Conservation (phyloP, 1,284 basidiomycete species). For the Ustilago lituana region DNA sequence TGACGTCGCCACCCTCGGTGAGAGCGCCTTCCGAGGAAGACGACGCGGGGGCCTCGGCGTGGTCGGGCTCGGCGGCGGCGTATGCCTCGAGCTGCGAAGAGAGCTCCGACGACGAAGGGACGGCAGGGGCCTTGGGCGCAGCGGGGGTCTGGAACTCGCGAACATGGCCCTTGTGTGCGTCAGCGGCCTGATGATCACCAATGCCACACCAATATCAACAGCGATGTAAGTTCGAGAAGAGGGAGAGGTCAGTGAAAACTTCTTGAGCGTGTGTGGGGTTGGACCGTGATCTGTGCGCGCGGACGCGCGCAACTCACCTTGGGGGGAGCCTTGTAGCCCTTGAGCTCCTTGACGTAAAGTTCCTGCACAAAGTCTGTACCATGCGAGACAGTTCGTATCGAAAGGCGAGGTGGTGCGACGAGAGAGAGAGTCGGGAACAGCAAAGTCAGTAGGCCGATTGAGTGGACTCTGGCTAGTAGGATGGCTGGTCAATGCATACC, state of each 20-base stretch:
- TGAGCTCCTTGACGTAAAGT: conserved; percentile 87
- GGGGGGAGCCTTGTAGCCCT: conserved; percentile 78
- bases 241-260: background rate
- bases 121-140: conserved; percentile 67
- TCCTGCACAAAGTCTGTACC: conserved; percentile 86
- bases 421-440: background rate
- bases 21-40: conserved; percentile 40
- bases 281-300: conserved; percentile 10
- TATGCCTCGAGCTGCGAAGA: conserved; percentile 69
- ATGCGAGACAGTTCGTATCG: background rate
- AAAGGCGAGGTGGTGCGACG: background rate
- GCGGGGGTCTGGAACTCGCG: conserved; percentile 69
- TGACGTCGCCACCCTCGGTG: conserved; percentile 64
- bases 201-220: no score
- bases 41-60: conserved; percentile 48
- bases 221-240: no score
- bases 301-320: conserved; percentile 63
- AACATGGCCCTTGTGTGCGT: conserved; percentile 67
- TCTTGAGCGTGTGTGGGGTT: background rate
- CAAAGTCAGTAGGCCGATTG: conserved; percentile 7
- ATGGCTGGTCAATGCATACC: conserved; percentile 44
- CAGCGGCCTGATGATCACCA: conserved; percentile 54
- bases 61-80: conserved; percentile 63
- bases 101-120: conserved; percentile 68
- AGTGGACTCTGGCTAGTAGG: no score